phyloP scores from a whole-genome alignment of 192 early-diverging fungal species.

The Backusella parvicylindrica region DNA sequence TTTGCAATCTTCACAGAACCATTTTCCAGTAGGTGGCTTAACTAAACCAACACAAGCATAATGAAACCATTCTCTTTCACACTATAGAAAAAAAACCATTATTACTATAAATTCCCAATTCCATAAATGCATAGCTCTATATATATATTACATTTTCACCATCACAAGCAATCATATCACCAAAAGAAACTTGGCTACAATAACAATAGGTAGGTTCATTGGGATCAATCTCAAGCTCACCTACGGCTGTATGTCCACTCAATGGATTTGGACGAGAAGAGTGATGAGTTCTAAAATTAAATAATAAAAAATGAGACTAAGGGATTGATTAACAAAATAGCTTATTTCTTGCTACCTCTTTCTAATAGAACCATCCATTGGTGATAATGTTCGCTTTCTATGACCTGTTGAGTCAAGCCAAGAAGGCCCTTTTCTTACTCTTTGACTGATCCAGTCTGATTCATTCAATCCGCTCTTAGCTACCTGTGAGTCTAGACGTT shows the following conservation, averaged over 20 bases:
- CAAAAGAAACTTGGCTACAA: constrained; percentile 82
- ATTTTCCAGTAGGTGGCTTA: constrained; percentile 75
- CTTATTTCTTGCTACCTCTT: too few relatives aligned
- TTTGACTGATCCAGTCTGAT: constrained; percentile 22
- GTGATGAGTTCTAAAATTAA: constrained; percentile 21
- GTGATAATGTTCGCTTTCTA: constrained; percentile 10
- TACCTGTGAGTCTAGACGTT: constrained; percentile 34
- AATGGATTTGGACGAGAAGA: constrained; percentile 31
- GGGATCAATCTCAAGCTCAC: constrained; percentile 75
- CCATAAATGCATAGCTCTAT: constrained; percentile 19
- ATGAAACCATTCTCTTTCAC: constrained; percentile 91
- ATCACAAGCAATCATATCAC: constrained; percentile 88
- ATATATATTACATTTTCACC: constrained; percentile 54
- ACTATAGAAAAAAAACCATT: constrained; percentile 32
- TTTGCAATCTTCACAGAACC: constrained; percentile 79
- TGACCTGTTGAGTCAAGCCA: not conserved
- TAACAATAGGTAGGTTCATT: constrained; percentile 89
- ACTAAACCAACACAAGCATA: constrained; percentile 79
- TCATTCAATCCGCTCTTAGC: constrained; percentile 28
- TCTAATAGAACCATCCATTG: constrained; percentile 5
- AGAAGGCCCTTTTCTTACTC: constrained; percentile 1
- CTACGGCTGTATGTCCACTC: not conserved
- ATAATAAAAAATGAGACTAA: not conserved
- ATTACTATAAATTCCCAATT: not conserved
- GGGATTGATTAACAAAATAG: not conserved